phyloP scores from a whole-genome alignment of 257 asterid species.

The Nicotiana benthamiana region DNA sequence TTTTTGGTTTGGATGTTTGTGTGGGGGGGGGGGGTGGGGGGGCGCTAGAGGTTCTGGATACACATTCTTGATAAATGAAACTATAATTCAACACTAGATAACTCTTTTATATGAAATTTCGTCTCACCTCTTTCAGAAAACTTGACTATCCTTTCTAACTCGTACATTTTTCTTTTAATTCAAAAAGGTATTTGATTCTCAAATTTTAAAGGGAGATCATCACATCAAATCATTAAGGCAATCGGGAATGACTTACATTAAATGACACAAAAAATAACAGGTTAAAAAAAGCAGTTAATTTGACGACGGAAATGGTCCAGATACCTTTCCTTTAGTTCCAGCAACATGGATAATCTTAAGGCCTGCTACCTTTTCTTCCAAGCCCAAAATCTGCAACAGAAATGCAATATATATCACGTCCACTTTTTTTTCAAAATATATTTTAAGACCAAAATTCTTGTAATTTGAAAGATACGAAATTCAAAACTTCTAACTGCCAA shows the following conservation, averaged over 20 bases:
- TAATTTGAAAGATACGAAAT: neutral
- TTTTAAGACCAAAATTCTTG: neutral
- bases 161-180: neutral
- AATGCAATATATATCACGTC: constrained; percentile 10
- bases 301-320: neutral
- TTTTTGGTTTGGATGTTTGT: too few species aligned
- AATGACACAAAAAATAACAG: neutral
- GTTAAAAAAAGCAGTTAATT: neutral
- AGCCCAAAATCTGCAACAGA: constrained; percentile 58
- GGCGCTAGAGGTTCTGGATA: neutral
- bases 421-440: neutral
- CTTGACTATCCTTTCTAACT: neutral
- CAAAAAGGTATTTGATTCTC: neutral
- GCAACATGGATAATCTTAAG: constrained; percentile 80
- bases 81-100: neutral
- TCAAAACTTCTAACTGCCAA: neutral
- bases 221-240: neutral
- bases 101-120: neutral
- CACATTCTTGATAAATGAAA: neutral
- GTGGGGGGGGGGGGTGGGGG: too few species aligned
- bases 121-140: neutral
- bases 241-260: neutral
- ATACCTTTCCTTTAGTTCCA: constrained; percentile 96
- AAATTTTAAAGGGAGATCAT: neutral
- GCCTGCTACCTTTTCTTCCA: constrained; percentile 50